Evolutionary conservation across 148 eudicot species (phyloP).

Genomic region (Cornus controversa): DNA sequence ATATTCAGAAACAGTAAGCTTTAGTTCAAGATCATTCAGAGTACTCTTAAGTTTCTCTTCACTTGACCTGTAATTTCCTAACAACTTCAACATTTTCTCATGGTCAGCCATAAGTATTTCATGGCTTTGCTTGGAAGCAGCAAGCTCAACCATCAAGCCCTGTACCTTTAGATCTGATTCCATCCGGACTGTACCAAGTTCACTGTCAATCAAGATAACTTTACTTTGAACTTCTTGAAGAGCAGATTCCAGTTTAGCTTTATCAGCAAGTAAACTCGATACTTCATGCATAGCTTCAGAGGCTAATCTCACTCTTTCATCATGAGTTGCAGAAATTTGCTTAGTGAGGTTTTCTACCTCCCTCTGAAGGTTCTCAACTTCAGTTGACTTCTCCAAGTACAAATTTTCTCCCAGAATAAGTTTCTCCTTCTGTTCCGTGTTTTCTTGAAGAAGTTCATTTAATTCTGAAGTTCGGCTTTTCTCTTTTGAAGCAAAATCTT

Average conservation of each 20-base stretch:
- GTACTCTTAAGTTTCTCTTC: conserved; percentile 39
- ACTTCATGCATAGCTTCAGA: conserved; percentile 35
- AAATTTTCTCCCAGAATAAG: conserved; percentile 32
- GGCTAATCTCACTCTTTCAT: conserved; percentile 22
- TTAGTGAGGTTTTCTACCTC: conserved; percentile 45
- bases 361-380: conserved; percentile 49
- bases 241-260: conserved; percentile 36
- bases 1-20: conserved; percentile 39
- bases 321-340: conserved; percentile 41
- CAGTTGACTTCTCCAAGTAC: conserved; percentile 42
- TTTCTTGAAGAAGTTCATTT: conserved; percentile 34
- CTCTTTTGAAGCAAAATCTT: conserved; percentile 51
- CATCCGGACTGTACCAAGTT: conserved; percentile 19
- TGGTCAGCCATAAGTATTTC: conserved; percentile 37
- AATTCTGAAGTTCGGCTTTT: conserved; percentile 44
- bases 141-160: conserved; percentile 37
- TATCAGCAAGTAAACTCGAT: conserved; percentile 44
- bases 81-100: conserved; percentile 33
- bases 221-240: conserved; percentile 43
- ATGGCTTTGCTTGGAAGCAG: conserved; percentile 41
- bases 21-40: conserved; percentile 37
- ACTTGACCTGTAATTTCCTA: conserved; percentile 33
- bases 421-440: conserved; percentile 41
- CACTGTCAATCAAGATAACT: conserved; percentile 25
- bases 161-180: conserved; percentile 37